A percentile compares a stretch with the other conserved stretches of the same genome.
Evolutionary conservation across 2,329 filamentous ascomycete species (phyloP).

Genomic region (Metarhizium album): DNA sequence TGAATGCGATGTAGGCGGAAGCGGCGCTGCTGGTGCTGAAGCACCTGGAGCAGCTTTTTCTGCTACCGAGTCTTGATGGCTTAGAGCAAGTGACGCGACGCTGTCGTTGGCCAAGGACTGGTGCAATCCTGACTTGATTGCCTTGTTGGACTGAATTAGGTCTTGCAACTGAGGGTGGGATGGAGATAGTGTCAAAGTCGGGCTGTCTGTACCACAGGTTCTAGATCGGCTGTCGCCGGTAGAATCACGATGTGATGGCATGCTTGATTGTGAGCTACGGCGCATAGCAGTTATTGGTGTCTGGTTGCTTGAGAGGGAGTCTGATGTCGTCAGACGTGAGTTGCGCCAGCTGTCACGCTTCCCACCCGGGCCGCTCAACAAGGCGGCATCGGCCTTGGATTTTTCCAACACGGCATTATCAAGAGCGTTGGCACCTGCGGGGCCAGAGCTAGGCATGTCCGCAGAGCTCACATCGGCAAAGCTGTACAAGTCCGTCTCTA

Average conservation of each 20-base stretch:
- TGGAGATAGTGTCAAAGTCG: conserved; percentile 41
- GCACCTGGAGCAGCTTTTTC: conserved; percentile 24
- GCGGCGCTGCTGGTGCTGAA: conserved; percentile 13
- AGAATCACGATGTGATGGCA: conserved; percentile 38
- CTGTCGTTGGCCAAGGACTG: conserved; percentile 48
- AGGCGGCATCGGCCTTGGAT: conserved; percentile 24
- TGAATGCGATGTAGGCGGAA: conserved; percentile 17
- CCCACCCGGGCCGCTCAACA: conserved; percentile 29
- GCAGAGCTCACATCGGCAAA: conserved; percentile 12
- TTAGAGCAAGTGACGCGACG: conserved; percentile 40
- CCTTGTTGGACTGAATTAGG: conserved; percentile 49
- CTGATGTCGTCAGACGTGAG: conserved; percentile 39
- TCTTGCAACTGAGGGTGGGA: conserved; percentile 49
- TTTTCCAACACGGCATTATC: conserved; percentile 21
- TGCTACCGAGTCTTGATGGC: conserved; percentile 34
- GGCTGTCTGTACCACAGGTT: conserved; percentile 43
- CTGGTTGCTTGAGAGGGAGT: conserved; percentile 29
- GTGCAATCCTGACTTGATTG: conserved; percentile 43
- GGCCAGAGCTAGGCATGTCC: conserved; percentile 3
- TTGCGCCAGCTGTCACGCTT: conserved; percentile 39
- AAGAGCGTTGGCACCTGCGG: conserved; percentile 14
- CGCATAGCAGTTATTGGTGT: conserved; percentile 27
- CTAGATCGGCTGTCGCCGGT: conserved; percentile 25
- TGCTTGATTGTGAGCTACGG: conserved; percentile 38
- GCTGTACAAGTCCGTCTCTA: conserved; percentile 17